Evolutionary conservation across 2,329 filamentous ascomycete species (phyloP), one percentile per base, ranked within the genome.

Genomic region (Hortaea werneckii): DNA sequence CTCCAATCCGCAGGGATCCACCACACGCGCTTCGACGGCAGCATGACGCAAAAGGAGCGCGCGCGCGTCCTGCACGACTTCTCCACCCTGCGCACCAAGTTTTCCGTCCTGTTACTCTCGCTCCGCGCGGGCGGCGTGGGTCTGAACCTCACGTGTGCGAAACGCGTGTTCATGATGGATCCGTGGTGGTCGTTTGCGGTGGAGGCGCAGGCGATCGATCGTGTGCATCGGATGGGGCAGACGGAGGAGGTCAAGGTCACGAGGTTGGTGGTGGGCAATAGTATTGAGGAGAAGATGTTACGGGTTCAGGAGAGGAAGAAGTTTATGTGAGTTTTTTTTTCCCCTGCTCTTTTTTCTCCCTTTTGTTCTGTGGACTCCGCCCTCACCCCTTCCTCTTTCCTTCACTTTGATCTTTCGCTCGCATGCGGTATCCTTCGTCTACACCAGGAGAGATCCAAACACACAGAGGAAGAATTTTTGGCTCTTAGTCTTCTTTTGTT

Each of bases 171-270:
- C 69, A 94, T 98, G 85, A 96, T 98, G 92, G 92, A 98, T 65
- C 92, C 92, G 0, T 98, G 92, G 92, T 98, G 92, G 92, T 94
- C 86, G 61, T 98, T 90, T 66, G 89, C 92, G 0, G 83, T 96
- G 9, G 92, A 98, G 67, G 87, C 89, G 5, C 92, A 98, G 67
- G 92, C 92, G 6, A 96, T 98, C 59, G 92, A 98, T 69, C 86
- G 92, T 1, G 88, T 98, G 30, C 92, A 98, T 70, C 80, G 92
- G 6, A 95, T 98, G 86, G 92, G 92, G 0, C 92, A 98, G 65
- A 81, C 85, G 42, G 77, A 80, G 11, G 85, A 90, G 58, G 92
- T 98, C 1, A 79, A 80, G 46, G 89, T 98, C 0, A 83, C 83
- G 55, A 74, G 92, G 28, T 96, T 96, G 60, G 84, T 98, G 47